Evolutionary conservation across 1,139 yeast species (phyloP).

Genomic region (Yamadazyma trypodendri): DNA sequence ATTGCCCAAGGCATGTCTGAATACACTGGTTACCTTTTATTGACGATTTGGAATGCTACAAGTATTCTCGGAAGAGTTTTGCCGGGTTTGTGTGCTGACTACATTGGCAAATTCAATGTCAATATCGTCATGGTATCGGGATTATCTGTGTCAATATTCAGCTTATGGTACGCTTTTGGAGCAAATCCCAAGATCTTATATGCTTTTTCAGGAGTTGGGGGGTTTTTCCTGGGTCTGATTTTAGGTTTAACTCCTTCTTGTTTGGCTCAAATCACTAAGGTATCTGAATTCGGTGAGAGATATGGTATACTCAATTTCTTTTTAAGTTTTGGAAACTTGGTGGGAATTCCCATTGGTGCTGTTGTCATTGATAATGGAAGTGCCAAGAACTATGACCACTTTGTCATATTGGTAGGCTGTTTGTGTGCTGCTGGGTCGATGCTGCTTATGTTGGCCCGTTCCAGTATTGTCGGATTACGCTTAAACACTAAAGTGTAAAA

Average conservation of each 20-base stretch:
- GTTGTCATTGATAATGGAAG: slow-evolving; percentile 42
- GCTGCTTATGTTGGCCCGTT: slow-evolving; percentile 23
- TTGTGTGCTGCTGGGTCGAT: slow-evolving; percentile 21
- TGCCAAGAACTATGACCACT: slow-evolving; percentile 22
- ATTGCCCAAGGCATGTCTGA: slow-evolving; percentile 52
- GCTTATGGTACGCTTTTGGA: slow-evolving; percentile 59
- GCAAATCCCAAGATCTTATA: slow-evolving; percentile 36
- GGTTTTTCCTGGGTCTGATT: slow-evolving; percentile 43
- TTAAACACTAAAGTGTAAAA: slow-evolving; percentile 19
- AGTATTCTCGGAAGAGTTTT: slow-evolving; percentile 60
- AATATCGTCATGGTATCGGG: slow-evolving; percentile 42
- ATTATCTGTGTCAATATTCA: slow-evolving; percentile 39
- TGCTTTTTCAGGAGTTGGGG: slow-evolving; percentile 49
- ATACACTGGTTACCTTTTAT: slow-evolving; percentile 48
- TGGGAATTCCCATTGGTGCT: slow-evolving; percentile 53
- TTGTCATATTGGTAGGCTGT: slow-evolving; percentile 24
- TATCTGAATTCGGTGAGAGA: slow-evolving; percentile 34
- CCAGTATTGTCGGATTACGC: slow-evolving; percentile 21
- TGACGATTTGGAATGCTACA: slow-evolving; percentile 57
- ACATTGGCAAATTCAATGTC: slow-evolving; percentile 57
- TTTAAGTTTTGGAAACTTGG: slow-evolving; percentile 36
- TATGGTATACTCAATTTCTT: slow-evolving; percentile 37
- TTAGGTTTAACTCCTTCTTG: slow-evolving; percentile 37
- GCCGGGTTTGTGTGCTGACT: slow-evolving; percentile 57
- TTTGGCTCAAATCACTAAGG: slow-evolving; percentile 31